Evolutionary conservation across 352 stramenopile genomes (phyloP), one percentile per base, ranked within the genome.

Genomic region (Sclerospora graminicola): DNA sequence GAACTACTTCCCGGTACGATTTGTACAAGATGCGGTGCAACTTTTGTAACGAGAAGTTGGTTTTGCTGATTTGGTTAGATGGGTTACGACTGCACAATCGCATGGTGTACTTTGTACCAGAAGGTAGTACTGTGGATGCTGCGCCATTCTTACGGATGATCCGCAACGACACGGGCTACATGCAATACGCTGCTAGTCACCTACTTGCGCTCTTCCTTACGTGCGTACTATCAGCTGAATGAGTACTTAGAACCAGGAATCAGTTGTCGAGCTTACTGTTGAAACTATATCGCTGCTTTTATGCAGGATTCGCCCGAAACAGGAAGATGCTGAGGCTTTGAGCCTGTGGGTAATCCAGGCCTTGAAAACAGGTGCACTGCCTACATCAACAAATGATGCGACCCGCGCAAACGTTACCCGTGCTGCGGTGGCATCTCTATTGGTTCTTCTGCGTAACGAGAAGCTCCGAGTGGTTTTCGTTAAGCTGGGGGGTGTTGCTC

Each of bases 391-490:
- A 20, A 89, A 68, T 24, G 81, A 92, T 32, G 54, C 69, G n/a
- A 81, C 65, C 42, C 76, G 73, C 11, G 67, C 67, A 5, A 88
- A 86, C 28, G 63, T 86, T 23, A 89, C 73, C 19, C 76, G 81
- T 18, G 85, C 95, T 18, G 87, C 82, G 1, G 84, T 97, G 27
- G 75, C 91, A 32, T 84, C 89, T 8, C 74, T 97, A 54, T 95
- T 94, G 70, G 84, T 96, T 16, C 57, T 98, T 30, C 79, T 97
- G 52, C 78, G 88, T 27, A 77, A 84, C 47, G 76, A 91, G 31
- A 83, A 94, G 50, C 75, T 86, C 11, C 83, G 90, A 43, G 63
- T 86, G 32, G 63, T 96, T 35, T 97, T 98, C 56, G 75, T 92
- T 13, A 85, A 90, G 33, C 75, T 84, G 30, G 84, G 85, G 30